Evolutionary conservation across 73 alveolate genomes (phyloP).

Genomic region (Tetrahymena malaccensis): DNA sequence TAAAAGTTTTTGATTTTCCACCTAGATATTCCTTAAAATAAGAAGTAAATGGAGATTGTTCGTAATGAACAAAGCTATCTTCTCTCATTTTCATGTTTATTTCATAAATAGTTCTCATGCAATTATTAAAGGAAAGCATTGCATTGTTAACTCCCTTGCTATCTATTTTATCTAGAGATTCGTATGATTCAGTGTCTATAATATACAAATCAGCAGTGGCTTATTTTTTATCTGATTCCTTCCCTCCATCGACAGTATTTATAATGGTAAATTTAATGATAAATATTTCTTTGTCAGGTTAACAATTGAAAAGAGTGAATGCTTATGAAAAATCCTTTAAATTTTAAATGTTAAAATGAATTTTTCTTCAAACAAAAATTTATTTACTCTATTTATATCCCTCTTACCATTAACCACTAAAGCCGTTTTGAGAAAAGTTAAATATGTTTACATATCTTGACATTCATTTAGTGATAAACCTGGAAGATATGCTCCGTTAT

Average conservation of each 20-base stretch:
- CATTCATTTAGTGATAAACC: background rate
- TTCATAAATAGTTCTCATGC: background rate
- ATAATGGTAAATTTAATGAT: background rate
- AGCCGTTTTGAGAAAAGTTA: background rate
- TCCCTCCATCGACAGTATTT: background rate
- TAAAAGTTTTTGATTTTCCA: background rate
- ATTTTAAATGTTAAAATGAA: background rate
- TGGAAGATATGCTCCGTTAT: background rate
- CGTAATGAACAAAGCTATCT: background rate
- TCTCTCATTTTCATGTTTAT: background rate
- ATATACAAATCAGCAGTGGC: background rate
- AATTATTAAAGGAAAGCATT: background rate
- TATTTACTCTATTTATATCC: background rate
- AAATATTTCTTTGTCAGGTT: background rate
- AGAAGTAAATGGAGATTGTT: background rate
- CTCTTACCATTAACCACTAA: background rate
- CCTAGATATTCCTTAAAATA: background rate
- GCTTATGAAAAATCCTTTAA: background rate
- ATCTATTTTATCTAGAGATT: background rate
- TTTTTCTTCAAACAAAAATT: background rate
- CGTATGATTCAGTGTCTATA: background rate
- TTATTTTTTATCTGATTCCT: background rate
- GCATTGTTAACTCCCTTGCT: background rate
- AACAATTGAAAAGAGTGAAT: background rate
- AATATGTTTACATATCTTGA: background rate